Conservation (phyloP, 2,329 filamentous ascomycete genomes). For the Ramichloridium luteum region DNA sequence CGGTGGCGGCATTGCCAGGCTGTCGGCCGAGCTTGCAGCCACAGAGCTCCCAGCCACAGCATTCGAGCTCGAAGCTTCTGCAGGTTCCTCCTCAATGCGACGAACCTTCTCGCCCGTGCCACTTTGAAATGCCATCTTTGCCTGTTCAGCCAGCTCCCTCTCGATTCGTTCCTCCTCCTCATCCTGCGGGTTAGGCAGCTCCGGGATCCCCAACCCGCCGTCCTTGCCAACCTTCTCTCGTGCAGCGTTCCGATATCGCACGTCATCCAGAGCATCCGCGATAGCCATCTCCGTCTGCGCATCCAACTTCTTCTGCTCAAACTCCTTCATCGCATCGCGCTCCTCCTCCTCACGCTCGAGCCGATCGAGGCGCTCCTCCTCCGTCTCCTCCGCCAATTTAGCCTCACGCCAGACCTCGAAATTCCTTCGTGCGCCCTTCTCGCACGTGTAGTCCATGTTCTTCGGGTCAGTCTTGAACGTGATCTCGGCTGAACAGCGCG, state of each 20-base stretch:
- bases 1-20: slow-evolving; percentile 33
- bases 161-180: slow-evolving; percentile 55
- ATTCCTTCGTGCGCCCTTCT: slow-evolving; percentile 78
- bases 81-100: slow-evolving; percentile 36
- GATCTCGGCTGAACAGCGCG: slow-evolving; percentile 73
- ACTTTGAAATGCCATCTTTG: slow-evolving; percentile 61
- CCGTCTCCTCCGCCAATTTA: slow-evolving; percentile 59
- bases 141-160: slow-evolving; percentile 70
- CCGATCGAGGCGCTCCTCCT: slow-evolving; percentile 75
- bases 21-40: slow-evolving; percentile 19
- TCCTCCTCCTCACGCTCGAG: slow-evolving; percentile 70
- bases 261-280: slow-evolving; percentile 90
- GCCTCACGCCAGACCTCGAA: slow-evolving; percentile 80
- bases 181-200: slow-evolving; percentile 44
- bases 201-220: slow-evolving; percentile 41
- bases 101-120: slow-evolving; percentile 44
- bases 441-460: slow-evolving; percentile 76
- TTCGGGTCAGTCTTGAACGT: slow-evolving; percentile 92
- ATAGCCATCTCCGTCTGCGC: slow-evolving; percentile 93
- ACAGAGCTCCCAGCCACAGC: too few species aligned
- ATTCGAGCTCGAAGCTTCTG: neutral
- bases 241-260: slow-evolving; percentile 78
- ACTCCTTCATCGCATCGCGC: slow-evolving; percentile 82
- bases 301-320: slow-evolving; percentile 87
- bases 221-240: slow-evolving; percentile 60